A percentile compares a stretch with the other conserved stretches of the same genome.
Conservation (phyloP, 495 filamentous ascomycete species). For the Lindgomyces ingoldianus region DNA sequence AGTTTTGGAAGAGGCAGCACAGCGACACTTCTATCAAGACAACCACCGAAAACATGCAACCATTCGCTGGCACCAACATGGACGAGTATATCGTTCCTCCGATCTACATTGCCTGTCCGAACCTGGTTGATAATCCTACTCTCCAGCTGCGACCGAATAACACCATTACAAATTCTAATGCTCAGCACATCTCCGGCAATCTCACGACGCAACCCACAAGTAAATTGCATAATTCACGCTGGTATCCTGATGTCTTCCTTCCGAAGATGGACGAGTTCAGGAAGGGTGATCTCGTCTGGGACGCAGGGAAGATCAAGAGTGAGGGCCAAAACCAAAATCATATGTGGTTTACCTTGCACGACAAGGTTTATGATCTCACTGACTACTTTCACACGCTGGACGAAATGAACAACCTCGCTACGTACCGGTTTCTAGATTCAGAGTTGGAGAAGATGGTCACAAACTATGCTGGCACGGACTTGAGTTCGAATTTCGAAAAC, state of each 20-base stretch:
- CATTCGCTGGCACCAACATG: constrained; percentile 73
- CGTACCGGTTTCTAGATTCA: constrained; percentile 69
- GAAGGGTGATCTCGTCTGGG: constrained; percentile 80
- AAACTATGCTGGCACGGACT: constrained; percentile 74
- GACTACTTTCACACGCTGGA: constrained; percentile 79
- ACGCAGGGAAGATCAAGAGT: constrained; percentile 54
- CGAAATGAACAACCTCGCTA: constrained; percentile 49
- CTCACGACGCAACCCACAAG: constrained; percentile 54
- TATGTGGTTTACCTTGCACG: constrained; percentile 75
- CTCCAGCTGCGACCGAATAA: constrained; percentile 63
- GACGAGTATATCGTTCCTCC: constrained; percentile 84
- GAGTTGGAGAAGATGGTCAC: constrained; percentile 65
- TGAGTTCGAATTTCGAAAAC: constrained; percentile 64
- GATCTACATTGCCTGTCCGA: constrained; percentile 69
- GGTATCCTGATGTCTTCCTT: constrained; percentile 75
- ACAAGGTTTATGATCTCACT: constrained; percentile 81
- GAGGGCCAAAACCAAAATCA: constrained; percentile 67
- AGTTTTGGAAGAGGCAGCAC: constrained; percentile 83
- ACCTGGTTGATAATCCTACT: constrained; percentile 58
- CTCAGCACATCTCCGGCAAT: constrained; percentile 68
- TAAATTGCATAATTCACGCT: constrained; percentile 61
- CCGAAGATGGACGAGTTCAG: constrained; percentile 81
- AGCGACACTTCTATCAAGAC: constrained; percentile 65
- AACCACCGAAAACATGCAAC: constrained; percentile 66
- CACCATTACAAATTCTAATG: constrained; percentile 54